Evolutionary conservation across 2,329 filamentous ascomycete genomes (phyloP), one percentile per base, ranked within the genome.

Genomic region (Dryadomyces quercivorus): DNA sequence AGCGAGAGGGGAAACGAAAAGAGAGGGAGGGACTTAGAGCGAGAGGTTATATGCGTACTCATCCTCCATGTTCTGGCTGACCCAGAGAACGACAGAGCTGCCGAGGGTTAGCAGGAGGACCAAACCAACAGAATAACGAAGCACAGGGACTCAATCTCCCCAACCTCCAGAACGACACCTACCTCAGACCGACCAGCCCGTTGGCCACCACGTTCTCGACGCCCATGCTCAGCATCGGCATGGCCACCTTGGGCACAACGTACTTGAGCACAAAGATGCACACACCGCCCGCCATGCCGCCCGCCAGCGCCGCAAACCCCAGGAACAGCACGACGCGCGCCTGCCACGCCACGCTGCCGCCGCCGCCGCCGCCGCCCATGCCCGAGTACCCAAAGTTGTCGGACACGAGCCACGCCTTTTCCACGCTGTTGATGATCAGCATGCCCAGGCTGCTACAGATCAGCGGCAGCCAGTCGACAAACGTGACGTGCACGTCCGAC

Each of bases 21-120:
- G 5, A 42, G 21, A 40, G 42, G 42, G 8, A 44, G n/a, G 26
- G 31, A 52, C 55, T 69, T 66, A 83, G 59, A 85, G 71, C 57
- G 81, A 75, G 60, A 85, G 68, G 66, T 84, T 85, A 67, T 85
- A 85, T 49, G 80, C 76, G 62, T 85, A 85, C 67, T 85, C 82
- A 63, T 85, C 82, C 71, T 85, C 82, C 78, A 85, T 84, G 63
- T 85, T 85, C 73, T 85, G 82, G 69, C 77, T 82, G 54, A 85
- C 69, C 82, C 82, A 85, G 45, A 85, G 73, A 57, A 84, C 76
- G 50, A 83, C 80, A 21, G 77, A 78, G 68, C 80, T 81, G 59
- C 16, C n/a, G n/a, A 20, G 1, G 2, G 57, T 61, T 52, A 61
- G 58, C 49, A 59, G 55, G 45, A 42, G 5, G 31, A n/a, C n/a